Base-by-base conservation (phyloP, 139 green algal species). In the Asterochloris erici region DNA sequence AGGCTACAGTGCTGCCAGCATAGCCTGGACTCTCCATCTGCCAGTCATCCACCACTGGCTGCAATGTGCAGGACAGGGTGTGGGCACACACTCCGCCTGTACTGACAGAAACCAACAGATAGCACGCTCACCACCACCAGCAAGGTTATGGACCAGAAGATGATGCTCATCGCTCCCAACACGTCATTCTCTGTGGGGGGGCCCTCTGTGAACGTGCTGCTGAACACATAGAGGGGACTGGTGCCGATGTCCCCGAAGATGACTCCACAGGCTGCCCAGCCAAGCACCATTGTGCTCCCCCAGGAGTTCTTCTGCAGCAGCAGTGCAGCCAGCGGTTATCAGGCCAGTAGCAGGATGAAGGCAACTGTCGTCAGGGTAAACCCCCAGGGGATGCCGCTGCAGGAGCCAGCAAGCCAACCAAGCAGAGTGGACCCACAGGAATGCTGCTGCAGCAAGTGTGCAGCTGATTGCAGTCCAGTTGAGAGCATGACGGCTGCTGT, bases 131-230 rank as follows among this genome's bases (percentile, higher is more conserved):
- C 74, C 60, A 88, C 81, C 21, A 87, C 69, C 15, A 93, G 68
- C 14, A 87, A 13, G 10, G 87, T 96, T 38, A 96, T 83, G 2
- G 77, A 87, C 92, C 92, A 96, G 84, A 96, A 89, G 17, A 96
- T 90, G 27, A 95, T 83, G 28, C 83, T 90, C 15, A 85, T 68
- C 2, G 82, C 85, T 26, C 90, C 92, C 61, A 93, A 68, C 10
- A 94, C 80, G 28, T 89, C 75, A 4, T 83, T 64, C 26, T 84
- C 29, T 13, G 12, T 73, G 21, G 77, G 81, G 4, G 64, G 60
- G 13, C 79, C 80, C 6, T 26, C 64, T 14, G 73, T 77, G 63
- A 86, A 92, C 14, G 87, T 86, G 27, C 74, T 79, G 14, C 82
- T 75, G 27, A 85, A 93, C 10, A 86, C 82, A 82, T 96, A 96